Base-by-base conservation (phyloP, 768 basidiomycete genomes). In the Lactarius quietus region DNA sequence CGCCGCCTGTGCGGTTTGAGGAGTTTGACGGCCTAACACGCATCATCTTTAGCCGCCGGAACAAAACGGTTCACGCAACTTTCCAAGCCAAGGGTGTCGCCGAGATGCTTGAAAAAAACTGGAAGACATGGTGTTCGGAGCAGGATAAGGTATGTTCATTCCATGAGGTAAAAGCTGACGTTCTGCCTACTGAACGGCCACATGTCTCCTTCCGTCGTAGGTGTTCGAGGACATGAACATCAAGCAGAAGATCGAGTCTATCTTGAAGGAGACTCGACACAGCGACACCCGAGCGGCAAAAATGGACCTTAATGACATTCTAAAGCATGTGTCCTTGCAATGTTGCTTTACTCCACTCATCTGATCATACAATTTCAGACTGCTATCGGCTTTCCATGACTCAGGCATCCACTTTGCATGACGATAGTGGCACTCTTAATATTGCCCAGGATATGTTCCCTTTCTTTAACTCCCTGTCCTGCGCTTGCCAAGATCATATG, bases 31-130 rank as follows among this genome's bases (percentile, higher is more conserved):
- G 97, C 1, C 81, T 99, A 68, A 92, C 86, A 55, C 83, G 97
- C 52, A 94, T 98, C 62, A 78, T 97, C 43, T 98, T 98, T 74
- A 87, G 86, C 35, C 79, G 96, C 65, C 83, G 90, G 70, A 98
- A 98, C 74, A 98, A 97, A 78, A 93, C 86, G 8, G 79, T 93
- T 0, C 86, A 94, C 71, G 94, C 89, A 12, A 92, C 88, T 70
- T 98, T 99, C 74, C 85, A 85, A 80, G 95, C 95, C 20, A 96
- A 93, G 74, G 97, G 96, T 6, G 94, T 99, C 36, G 83, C 91
- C 74, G 90, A 94, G 70, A 92, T 98, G 91, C 76, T 98, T 67
- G 95, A 97, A 76, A 85, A 51, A 14, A 51, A 51, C 6, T 51
- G 90, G 81, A 85, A 87, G 76, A 96, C 95, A 33, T 97, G 93